Percentiles rank a stretch among this genome's conserved stretches.
Conservation (phyloP, 1,284 basidiomycete genomes). For the Sphagnurus paluster region DNA sequence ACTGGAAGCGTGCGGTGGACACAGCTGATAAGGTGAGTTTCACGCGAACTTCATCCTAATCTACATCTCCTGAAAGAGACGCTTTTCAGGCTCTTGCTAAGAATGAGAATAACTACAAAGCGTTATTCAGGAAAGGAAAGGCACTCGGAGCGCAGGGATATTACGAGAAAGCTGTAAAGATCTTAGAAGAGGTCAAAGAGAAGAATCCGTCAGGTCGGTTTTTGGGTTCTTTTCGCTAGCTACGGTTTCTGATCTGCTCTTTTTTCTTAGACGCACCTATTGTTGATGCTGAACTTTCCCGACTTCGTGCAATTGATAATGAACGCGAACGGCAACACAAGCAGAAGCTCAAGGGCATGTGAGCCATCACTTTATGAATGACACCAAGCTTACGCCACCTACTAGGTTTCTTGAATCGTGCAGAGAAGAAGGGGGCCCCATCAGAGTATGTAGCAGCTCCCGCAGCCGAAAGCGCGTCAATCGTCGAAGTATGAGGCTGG, state of each 20-base stretch:
- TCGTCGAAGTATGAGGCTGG: too few relatives aligned
- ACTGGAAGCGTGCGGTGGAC: conserved; percentile 75
- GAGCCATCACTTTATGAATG: background rate
- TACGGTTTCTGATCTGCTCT: background rate
- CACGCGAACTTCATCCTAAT: background rate
- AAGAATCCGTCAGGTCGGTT: conserved; percentile 57
- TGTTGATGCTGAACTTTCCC: conserved; percentile 60
- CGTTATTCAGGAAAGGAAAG: conserved; percentile 78
- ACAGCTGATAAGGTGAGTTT: conserved; percentile 67
- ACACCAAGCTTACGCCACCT: background rate
- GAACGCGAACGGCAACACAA: conserved; percentile 64
- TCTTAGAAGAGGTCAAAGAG: conserved; percentile 61
- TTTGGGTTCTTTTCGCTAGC: background rate
- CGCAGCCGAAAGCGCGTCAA: conserved; percentile 1
- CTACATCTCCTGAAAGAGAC: background rate
- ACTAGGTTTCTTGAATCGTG: conserved; percentile 30
- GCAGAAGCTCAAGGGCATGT: conserved; percentile 71
- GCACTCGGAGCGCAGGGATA: conserved; percentile 72
- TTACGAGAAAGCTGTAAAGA: conserved; percentile 67
- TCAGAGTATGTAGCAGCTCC: conserved; percentile 5
- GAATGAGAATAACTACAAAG: conserved; percentile 75
- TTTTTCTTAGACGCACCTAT: conserved; percentile 50
- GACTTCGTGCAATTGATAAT: conserved; percentile 60
- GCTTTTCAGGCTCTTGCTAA: conserved; percentile 60
- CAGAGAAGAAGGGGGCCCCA: conserved; percentile 18